phyloP scores from a whole-genome alignment of 2,329 filamentous ascomycete genomes.

The Delphinella strobiligena region DNA sequence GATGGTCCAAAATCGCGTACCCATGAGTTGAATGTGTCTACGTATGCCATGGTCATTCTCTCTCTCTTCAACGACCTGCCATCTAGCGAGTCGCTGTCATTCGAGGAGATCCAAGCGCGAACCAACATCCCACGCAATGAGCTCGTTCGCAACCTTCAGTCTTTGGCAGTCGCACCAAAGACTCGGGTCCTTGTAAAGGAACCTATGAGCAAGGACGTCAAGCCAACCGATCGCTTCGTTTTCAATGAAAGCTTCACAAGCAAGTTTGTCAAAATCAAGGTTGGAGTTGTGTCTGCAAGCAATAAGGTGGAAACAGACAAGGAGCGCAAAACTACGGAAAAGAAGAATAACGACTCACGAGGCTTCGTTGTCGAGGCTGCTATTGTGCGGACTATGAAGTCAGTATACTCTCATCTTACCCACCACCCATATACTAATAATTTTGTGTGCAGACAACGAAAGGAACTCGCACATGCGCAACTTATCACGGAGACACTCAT shows the following conservation, averaged over 20 bases:
- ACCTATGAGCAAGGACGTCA: constrained; percentile 66
- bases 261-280: constrained; percentile 78
- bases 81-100: constrained; percentile 38
- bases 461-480: constrained; percentile 55
- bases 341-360: constrained; percentile 62
- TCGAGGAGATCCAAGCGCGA: constrained; percentile 68
- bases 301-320: constrained; percentile 72
- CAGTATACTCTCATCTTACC: constrained; percentile 25
- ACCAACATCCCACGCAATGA: constrained; percentile 70
- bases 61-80: constrained; percentile 75
- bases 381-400: constrained; percentile 79
- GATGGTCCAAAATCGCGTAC: constrained; percentile 55
- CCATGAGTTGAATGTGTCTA: constrained; percentile 86
- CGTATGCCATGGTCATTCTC: constrained; percentile 82
- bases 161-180: constrained; percentile 72
- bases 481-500: constrained; percentile 60
- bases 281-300: constrained; percentile 65
- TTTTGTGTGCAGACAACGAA: constrained; percentile 48
- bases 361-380: constrained; percentile 63
- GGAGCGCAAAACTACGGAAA: constrained; percentile 58
- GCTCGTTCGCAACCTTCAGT: constrained; percentile 65
- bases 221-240: constrained; percentile 62
- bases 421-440: constrained; percentile 18
- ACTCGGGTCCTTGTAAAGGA: constrained; percentile 71
- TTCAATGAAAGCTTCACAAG: constrained; percentile 76